These are phyloP conservation scores for Austropuccinia psidii DNA, from an alignment of 1,284 basidiomycete genomes.

Conservation along the genomic window DNA sequence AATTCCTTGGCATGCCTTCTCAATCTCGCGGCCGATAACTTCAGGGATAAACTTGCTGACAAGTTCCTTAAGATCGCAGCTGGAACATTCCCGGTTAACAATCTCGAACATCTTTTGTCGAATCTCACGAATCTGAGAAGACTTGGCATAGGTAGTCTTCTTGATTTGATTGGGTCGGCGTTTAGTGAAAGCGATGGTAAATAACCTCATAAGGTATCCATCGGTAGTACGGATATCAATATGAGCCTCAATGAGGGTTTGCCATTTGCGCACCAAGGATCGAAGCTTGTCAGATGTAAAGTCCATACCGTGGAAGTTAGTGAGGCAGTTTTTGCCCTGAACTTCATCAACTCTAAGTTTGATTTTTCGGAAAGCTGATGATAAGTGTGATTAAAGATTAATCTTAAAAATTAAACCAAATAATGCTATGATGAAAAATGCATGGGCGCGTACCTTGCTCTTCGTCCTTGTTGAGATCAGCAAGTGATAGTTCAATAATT, in stretches of 20 bases:
- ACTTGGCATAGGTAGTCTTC: slow-evolving; percentile 98
- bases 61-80: slow-evolving; percentile 93
- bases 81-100: slow-evolving; percentile 91
- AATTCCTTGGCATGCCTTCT: slow-evolving; percentile 93
- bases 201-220: slow-evolving; percentile 97
- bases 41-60: slow-evolving; percentile 99
- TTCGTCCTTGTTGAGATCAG: slow-evolving; percentile 98
- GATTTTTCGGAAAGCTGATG: slow-evolving; percentile 88
- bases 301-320: slow-evolving; percentile 99
- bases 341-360: slow-evolving; percentile 96
- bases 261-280: slow-evolving; percentile 99
- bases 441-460: slow-evolving; percentile 57
- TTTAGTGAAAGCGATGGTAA: slow-evolving; percentile 99
- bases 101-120: slow-evolving; percentile 99
- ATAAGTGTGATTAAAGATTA: not conserved
- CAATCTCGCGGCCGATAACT: slow-evolving; percentile 98
- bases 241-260: slow-evolving; percentile 96
- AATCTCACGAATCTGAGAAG: slow-evolving; percentile 92
- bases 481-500: slow-evolving; percentile 91
- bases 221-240: slow-evolving; percentile 99
- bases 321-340: slow-evolving; percentile 98
- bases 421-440: no score
- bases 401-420: not conserved
- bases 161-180: slow-evolving; percentile 91
- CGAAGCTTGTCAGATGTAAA: slow-evolving; percentile 99